A percentile compares a stretch with the other conserved stretches of the same genome.
Conservation (phyloP, 805 yeast genomes). For the Zygoascus ofunaensis region DNA sequence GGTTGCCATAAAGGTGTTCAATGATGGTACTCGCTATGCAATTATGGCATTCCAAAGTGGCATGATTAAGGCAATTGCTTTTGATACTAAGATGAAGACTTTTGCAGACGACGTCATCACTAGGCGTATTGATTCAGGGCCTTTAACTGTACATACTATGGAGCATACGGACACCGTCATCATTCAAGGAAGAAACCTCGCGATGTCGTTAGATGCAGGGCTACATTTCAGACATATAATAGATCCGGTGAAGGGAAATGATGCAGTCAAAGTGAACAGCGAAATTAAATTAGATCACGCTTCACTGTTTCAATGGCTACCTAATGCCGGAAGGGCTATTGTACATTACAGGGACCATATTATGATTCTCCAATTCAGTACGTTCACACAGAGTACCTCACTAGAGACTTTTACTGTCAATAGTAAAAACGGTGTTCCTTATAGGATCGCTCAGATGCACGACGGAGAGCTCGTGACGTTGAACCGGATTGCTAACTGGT, state of each 20-base stretch:
- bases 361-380: background rate
- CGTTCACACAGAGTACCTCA: background rate
- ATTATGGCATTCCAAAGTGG: background rate
- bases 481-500: background rate
- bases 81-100: background rate
- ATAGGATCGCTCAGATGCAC: background rate
- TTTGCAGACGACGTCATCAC: background rate
- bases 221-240: background rate
- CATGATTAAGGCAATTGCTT: background rate
- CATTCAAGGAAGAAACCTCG: background rate
- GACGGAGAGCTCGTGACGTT: background rate
- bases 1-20: background rate
- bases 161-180: background rate
- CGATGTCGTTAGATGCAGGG: background rate
- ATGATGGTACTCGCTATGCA: background rate
- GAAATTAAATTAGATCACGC: too few species aligned
- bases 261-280: too few species aligned
- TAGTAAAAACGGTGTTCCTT: background rate
- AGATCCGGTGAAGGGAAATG: too few species aligned
- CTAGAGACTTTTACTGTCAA: too few species aligned
- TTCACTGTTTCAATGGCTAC: background rate
- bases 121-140: background rate
- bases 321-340: background rate
- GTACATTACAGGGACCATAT: background rate
- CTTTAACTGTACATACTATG: background rate